phyloP scores from a whole-genome alignment of 2,329 filamentous ascomycete species.

The Colletotrichum sp. region DNA sequence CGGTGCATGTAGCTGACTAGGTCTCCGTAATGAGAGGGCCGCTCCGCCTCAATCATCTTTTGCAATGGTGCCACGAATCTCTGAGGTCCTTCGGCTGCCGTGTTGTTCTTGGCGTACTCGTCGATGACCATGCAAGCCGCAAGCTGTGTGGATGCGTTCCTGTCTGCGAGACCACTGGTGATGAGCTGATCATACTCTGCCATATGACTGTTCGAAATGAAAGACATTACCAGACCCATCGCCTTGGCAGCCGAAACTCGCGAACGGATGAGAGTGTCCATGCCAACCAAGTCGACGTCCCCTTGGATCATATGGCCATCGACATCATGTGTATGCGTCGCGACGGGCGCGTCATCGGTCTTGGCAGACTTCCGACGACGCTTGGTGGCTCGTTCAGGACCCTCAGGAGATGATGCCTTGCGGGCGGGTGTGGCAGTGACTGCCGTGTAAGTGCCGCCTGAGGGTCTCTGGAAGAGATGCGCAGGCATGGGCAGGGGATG shows the following conservation, averaged over 20 bases:
- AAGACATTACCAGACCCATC: slow-evolving; percentile 81
- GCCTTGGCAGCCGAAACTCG: slow-evolving; percentile 87
- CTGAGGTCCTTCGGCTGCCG: slow-evolving; percentile 48
- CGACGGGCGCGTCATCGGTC: slow-evolving; percentile 67
- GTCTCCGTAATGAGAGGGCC: slow-evolving; percentile 84
- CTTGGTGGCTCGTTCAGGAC: slow-evolving; percentile 69
- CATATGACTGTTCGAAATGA: slow-evolving; percentile 68
- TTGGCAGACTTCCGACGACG: slow-evolving; percentile 87
- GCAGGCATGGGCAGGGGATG: slow-evolving; percentile 93
- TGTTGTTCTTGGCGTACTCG: slow-evolving; percentile 75
- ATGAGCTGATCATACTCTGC: slow-evolving; percentile 70
- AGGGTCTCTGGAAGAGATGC: slow-evolving; percentile 88
- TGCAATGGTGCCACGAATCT: slow-evolving; percentile 71
- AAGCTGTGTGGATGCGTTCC: slow-evolving; percentile 85
- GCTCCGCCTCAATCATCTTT: slow-evolving; percentile 79
- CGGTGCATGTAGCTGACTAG: slow-evolving; percentile 89
- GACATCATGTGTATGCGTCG: slow-evolving; percentile 85
- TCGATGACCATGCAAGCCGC: slow-evolving; percentile 84
- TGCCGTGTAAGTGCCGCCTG: slow-evolving; percentile 78
- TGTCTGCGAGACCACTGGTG: slow-evolving; percentile 69
- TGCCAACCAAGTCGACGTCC: slow-evolving; percentile 91
- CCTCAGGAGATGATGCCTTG: slow-evolving; percentile 56
- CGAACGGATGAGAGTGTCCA: slow-evolving; percentile 86
- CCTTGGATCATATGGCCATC: slow-evolving; percentile 98
- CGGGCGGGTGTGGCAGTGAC: slow-evolving; percentile 48